phyloP scores from a whole-genome alignment of 345 rosid species.

The Schrenkiella parvula region DNA sequence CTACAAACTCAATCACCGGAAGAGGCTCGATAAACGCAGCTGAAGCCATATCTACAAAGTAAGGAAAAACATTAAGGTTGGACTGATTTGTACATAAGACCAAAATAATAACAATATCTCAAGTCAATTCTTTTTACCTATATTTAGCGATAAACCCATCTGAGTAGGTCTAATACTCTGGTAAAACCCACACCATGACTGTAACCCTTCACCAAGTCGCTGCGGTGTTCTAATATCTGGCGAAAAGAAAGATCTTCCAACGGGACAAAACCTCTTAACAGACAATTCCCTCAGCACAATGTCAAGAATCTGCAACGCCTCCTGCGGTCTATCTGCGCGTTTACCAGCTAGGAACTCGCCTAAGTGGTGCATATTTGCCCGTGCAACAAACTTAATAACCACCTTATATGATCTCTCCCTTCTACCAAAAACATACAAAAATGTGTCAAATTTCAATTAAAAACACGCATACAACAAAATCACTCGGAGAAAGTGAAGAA shows the following conservation, averaged over 20 bases:
- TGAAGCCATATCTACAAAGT: conserved; percentile 78
- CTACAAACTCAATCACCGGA: conserved; percentile 91
- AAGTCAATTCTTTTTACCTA: conserved; percentile 45
- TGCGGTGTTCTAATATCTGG: conserved; percentile 76
- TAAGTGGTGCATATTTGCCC: conserved; percentile 85
- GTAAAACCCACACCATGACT: conserved; percentile 98
- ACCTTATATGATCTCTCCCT: conserved; percentile 80
- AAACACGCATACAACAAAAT: neutral
- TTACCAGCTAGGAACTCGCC: conserved; percentile 90
- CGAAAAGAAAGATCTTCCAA: conserved; percentile 94
- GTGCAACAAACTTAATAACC: conserved; percentile 74
- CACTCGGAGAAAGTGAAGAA: neutral
- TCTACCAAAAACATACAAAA: conserved; percentile 39
- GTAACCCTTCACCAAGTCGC: conserved; percentile 90
- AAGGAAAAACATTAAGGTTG: neutral
- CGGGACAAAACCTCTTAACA: conserved; percentile 68
- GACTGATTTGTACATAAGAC: neutral
- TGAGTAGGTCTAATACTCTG: conserved; percentile 98
- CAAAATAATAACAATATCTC: neutral
- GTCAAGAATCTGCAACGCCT: conserved; percentile 84
- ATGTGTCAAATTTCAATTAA: neutral
- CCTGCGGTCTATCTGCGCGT: conserved; percentile 88
- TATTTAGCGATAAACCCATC: conserved; percentile 93
- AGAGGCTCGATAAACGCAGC: conserved; percentile 99
- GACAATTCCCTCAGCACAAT: conserved; percentile 90